Percentiles rank a stretch among this genome's conserved stretches.
phyloP scores from a whole-genome alignment of 1,139 yeast genomes.

The Diutina neorugosa region DNA sequence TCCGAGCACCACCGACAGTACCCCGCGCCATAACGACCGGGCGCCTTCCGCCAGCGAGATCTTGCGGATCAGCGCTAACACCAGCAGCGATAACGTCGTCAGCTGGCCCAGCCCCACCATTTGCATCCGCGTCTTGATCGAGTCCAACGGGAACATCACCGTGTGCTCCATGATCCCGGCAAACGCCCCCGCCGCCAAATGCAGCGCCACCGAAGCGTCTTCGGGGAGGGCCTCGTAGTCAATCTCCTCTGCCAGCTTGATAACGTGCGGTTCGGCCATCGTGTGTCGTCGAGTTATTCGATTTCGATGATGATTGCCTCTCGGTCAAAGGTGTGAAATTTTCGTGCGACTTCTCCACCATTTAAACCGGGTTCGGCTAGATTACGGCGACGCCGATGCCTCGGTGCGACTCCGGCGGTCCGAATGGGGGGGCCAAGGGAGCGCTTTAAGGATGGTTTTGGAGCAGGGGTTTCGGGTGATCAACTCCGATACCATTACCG shows the following conservation, averaged over 20 bases:
- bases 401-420: not conserved
- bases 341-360: not conserved
- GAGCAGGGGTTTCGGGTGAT: too few relatives aligned
- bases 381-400: not conserved
- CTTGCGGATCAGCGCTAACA: conserved; percentile 52
- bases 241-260: conserved; percentile 31
- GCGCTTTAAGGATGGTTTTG: not conserved
- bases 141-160: conserved; percentile 93
- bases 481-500: too few relatives aligned
- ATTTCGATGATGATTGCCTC: too few relatives aligned
- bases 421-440: not conserved
- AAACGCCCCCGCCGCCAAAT: conserved; percentile 85
- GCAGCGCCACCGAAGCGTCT: conserved; percentile 72
- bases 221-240: conserved; percentile 93
- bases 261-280: conserved; percentile 10
- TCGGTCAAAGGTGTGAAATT: too few relatives aligned
- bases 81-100: conserved; percentile 13
- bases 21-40: conserved; percentile 86
- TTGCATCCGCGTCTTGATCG: conserved; percentile 93
- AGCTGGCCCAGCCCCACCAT: conserved; percentile 26
- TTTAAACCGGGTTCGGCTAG: not conserved
- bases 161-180: conserved; percentile 99
- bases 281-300: not conserved
- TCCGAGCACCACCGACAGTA: conserved; percentile 83
- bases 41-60: conserved; percentile 90